Base-by-base conservation (phyloP, 23 red algal species). In the Gracilaria gracilis region DNA sequence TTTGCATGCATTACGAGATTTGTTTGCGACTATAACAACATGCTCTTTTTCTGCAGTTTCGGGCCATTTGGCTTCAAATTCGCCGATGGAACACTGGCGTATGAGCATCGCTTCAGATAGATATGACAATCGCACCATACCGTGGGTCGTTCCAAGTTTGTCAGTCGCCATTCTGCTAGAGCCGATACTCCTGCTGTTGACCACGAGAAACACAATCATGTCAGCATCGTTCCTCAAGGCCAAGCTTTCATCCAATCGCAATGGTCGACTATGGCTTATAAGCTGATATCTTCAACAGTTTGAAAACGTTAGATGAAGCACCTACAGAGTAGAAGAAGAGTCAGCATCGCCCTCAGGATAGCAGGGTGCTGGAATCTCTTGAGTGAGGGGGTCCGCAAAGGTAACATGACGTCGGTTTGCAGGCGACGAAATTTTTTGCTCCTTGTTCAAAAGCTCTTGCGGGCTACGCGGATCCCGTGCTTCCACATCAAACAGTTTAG, bases 1-100 rank as follows among this genome's bases (percentile, higher is more conserved):
- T 44, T 75, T 75, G 39, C 37, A 46, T 44, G 69, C 5, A 17
- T 35, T 46, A 4, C n/a, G 36, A 1, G 61, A 65, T 17, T 46
- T 75, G 69, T 40, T 75, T 75, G 35, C 69, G 21, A 75, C 29
- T 75, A 46, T 40, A 75, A 75, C 69, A 44, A 46, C 69, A 31
- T 75, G 44, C 9, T 23, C 7, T 47, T 75, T 36, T 75, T 75
- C 69, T 46, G 4, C 35, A 17, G n/a, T 2, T 75, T 46, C 36
- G 16, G 69, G 35, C 35, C 69, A 44, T 25, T 25, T 31, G 35
- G 19, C 37, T 75, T 75, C 37, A 36, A 75, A 44, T 47, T 75
- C 14, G 44, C n/a, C 25, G 19, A 21, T 25, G 15, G 16, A 40
- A 75, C 39, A 47, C 11, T 75, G 36, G 20, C 69, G 69, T 9